These are phyloP conservation scores for Goniomonas avonlea DNA, from an alignment of 78 protist genomes.

Conservation along the genomic window DNA sequence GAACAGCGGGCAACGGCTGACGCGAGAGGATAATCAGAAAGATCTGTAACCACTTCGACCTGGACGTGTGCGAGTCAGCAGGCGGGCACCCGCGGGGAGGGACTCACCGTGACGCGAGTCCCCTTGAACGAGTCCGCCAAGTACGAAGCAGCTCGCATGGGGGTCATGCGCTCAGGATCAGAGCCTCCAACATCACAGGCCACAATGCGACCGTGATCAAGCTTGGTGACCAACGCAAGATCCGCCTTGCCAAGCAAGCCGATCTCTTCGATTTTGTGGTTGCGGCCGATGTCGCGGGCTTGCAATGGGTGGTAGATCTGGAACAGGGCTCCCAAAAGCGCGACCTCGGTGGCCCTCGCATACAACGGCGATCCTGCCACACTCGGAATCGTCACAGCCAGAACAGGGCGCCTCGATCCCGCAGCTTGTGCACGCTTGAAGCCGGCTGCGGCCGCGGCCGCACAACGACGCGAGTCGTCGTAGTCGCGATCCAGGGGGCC, in stretches of 20 bases:
- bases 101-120: not conserved
- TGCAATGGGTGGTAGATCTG: not conserved
- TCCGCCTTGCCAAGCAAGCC: not conserved
- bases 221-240: not conserved
- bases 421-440: not conserved
- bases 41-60: too few relatives aligned
- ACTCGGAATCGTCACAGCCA: not conserved
- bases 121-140: not conserved
- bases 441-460: not conserved
- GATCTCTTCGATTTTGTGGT: not conserved
- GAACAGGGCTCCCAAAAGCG: not conserved
- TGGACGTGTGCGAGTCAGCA: too few relatives aligned
- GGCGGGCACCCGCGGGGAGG: not conserved
- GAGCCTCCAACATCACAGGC: constrained; percentile 7
- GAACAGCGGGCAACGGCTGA: constrained; percentile 11
- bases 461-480: constrained; percentile 10
- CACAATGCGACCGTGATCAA: constrained; percentile 6
- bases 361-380: too few relatives aligned
- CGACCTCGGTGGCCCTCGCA: not conserved
- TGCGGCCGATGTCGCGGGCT: not conserved
- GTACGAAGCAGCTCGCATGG: not conserved
- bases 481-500: not conserved
- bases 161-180: constrained; percentile 20
- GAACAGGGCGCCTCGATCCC: not conserved
- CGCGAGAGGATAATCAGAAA: constrained; percentile 2